A percentile compares a stretch with the other conserved stretches of the same genome.
Evolutionary conservation across 2,329 filamentous ascomycete species (phyloP).

Genomic region (Trichoderma arundinaceum): DNA sequence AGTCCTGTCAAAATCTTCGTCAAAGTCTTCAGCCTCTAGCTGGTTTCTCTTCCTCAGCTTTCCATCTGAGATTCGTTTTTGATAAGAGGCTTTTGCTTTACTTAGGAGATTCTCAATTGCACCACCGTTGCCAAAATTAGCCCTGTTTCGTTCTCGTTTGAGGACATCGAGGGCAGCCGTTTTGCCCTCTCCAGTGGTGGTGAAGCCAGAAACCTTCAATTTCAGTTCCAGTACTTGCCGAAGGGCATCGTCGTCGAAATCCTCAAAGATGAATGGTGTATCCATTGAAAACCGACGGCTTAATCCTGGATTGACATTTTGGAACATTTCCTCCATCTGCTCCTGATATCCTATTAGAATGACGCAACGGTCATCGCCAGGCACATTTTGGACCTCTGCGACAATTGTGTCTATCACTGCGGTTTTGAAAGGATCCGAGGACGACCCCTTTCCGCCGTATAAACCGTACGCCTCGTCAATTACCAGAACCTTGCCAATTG

Average conservation of each 20-base stretch:
- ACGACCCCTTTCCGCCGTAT: conserved; percentile 44
- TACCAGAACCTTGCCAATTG: conserved; percentile 74
- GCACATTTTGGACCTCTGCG: conserved; percentile 71
- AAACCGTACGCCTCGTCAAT: conserved; percentile 83
- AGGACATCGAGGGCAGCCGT: conserved; percentile 65
- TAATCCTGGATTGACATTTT: conserved; percentile 74
- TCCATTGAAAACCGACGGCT: conserved; percentile 67
- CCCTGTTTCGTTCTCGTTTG: conserved; percentile 63
- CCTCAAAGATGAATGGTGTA: conserved; percentile 70
- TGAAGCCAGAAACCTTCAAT: conserved; percentile 60
- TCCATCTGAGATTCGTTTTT: conserved; percentile 38
- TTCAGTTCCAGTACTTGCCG: conserved; percentile 66
- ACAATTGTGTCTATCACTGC: conserved; percentile 77
- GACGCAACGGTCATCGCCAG: conserved; percentile 75
- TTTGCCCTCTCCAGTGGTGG: conserved; percentile 57
- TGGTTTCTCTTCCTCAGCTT: conserved; percentile 58
- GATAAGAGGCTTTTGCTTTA: conserved; percentile 55
- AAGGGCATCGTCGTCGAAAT: conserved; percentile 67
- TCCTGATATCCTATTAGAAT: conserved; percentile 73
- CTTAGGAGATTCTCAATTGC: conserved; percentile 72
- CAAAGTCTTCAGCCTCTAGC: conserved; percentile 76
- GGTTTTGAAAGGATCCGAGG: conserved; percentile 56
- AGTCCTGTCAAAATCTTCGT: conserved; percentile 64
- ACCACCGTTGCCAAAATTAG: conserved; percentile 77
- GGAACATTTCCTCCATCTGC: conserved; percentile 73